Percentiles rank a stretch among this genome's conserved stretches.
Evolutionary conservation across 2,329 filamentous ascomycete species (phyloP).

Genomic region (Sclerotinia sclerotiorum): DNA sequence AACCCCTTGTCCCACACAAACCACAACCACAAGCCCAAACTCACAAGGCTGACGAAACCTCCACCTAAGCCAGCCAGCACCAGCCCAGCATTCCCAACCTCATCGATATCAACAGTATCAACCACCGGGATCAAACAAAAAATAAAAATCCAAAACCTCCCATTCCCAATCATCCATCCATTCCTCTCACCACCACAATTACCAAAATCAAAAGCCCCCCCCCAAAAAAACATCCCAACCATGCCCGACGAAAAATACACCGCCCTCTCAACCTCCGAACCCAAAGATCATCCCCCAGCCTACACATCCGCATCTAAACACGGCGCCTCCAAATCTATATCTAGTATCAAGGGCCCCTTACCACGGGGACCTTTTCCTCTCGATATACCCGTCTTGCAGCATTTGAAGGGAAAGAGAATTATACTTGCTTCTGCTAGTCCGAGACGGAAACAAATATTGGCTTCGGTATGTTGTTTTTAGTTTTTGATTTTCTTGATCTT

Average conservation of each 20-base stretch:
- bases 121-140: not conserved
- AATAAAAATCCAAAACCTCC: not conserved
- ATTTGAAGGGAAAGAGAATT: constrained; percentile 75
- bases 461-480: constrained; percentile 56
- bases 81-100: not conserved
- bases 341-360: constrained; percentile 27
- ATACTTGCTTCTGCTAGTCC: constrained; percentile 91
- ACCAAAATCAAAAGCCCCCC: no score
- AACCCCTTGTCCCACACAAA: not conserved
- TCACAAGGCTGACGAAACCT: constrained; percentile 19
- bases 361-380: constrained; percentile 61
- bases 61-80: not conserved
- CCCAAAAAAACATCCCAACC: no score
- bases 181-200: no score
- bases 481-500: no score
- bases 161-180: not conserved
- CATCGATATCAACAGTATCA: not conserved
- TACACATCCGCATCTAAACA: constrained; percentile 36
- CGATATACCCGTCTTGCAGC: constrained; percentile 73
- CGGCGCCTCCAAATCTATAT: constrained; percentile 26
- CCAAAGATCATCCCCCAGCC: constrained; percentile 31
- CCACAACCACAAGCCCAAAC: no score
- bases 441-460: constrained; percentile 76
- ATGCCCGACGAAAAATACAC: constrained; percentile 13
- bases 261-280: not conserved